These are phyloP conservation scores for Trichoderma sp. DNA, from an alignment of 2,329 filamentous ascomycete genomes.

Conservation along the genomic window DNA sequence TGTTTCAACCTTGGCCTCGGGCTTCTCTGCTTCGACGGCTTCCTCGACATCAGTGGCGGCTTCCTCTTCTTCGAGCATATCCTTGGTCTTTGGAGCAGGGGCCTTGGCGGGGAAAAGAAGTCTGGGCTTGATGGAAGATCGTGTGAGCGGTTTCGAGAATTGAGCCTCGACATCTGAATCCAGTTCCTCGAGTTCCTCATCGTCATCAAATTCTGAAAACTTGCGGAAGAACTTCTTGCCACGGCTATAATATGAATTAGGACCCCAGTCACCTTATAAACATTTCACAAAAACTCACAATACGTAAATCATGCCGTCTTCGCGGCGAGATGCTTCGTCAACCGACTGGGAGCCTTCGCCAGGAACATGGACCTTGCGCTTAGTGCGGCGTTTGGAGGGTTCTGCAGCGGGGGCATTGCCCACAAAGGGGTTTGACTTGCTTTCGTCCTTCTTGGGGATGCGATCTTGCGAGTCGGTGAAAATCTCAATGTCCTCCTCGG, in stretches of 20 bases:
- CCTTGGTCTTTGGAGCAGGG: conserved; percentile 36
- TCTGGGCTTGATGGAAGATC: conserved; percentile 69
- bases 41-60: conserved; percentile 58
- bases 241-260: conserved; percentile 52
- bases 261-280: neutral
- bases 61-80: conserved; percentile 56
- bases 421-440: conserved; percentile 70
- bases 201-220: conserved; percentile 47
- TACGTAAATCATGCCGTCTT: conserved; percentile 71
- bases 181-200: conserved; percentile 32
- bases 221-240: conserved; percentile 77
- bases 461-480: conserved; percentile 80
- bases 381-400: conserved; percentile 54
- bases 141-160: conserved; percentile 52
- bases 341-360: conserved; percentile 59
- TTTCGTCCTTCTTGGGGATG: conserved; percentile 65
- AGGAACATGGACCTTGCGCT: conserved; percentile 52
- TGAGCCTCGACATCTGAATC: conserved; percentile 37
- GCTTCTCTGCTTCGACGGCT: conserved; percentile 34
- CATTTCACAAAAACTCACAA: conserved; percentile 61
- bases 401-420: conserved; percentile 43
- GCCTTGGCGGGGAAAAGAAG: conserved; percentile 62
- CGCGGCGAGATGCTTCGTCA: conserved; percentile 61
- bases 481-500: conserved; percentile 63
- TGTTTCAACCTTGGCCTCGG: conserved; percentile 33